Evolutionary conservation across 108 stramenopile species (phyloP), one percentile per base, ranked within the genome.

Genomic region (Nitzschia sp.): DNA sequence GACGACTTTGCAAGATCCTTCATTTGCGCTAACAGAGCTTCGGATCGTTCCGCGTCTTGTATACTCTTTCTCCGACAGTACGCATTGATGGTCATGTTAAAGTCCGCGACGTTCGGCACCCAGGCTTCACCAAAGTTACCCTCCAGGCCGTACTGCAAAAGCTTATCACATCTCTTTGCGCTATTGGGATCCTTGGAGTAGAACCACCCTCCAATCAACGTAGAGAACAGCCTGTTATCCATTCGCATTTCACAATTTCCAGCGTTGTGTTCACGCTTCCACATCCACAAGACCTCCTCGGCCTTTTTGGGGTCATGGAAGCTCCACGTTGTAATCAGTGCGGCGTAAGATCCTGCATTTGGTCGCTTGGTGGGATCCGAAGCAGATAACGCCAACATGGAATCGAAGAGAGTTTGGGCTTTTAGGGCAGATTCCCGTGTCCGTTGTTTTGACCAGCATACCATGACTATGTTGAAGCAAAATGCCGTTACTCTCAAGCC

Each of bases 401-500:
- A 54, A 58, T 76, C 68, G 50, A 76, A 76, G 21, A 76, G 26
- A 0, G 2, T 26, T 55, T 76, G 68, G 13, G 38, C 75, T 35
- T 65, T 35, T 2, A 29, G 5, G n/a, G 75, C 68, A 0, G 75
- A 56, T 58, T 76, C 68, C 25, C 22, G n/a, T 25, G 75, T 69
- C 2, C 65, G 46, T 45, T 35, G 61, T 35, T 58, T 67, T 0
- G 45, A 54, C 68, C 54, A 63, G 46, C 75, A 76, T 3, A 76
- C 45, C 68, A 76, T 76, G 47, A 69, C 68, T 52, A 76, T 69
- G 36, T 76, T 76, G 57, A 76, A 76, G 52, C 53, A 64, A 58
- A 38, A 45, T 2, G 67, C 58, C 16, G 27, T 48, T 1, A 76
- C 63, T 19, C 22, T 35, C 35, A 76, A 59, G n/a, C 38, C 54